These are phyloP conservation scores for Aspergillus mulundensis DNA, from an alignment of 495 filamentous ascomycete species.

Conservation along the genomic window DNA sequence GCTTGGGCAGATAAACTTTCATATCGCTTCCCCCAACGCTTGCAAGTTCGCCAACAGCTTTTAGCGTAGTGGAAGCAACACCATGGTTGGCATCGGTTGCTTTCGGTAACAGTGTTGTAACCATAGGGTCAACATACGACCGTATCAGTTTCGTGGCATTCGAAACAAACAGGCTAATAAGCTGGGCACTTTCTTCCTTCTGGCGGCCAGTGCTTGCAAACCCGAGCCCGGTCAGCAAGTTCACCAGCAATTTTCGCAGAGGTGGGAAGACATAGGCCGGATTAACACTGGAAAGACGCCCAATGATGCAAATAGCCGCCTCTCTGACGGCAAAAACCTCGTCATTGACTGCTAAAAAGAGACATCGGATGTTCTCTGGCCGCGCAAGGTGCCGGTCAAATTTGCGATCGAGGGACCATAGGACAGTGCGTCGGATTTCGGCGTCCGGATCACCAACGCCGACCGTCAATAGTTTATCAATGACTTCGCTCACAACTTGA, in stretches of 20 bases:
- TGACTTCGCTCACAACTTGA: conserved; percentile 94
- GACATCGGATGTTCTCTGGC: conserved; percentile 89
- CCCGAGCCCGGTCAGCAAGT: conserved; percentile 90
- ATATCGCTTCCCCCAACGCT: conserved; percentile 91
- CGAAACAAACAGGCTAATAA: conserved; percentile 86
- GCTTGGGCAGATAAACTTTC: conserved; percentile 74
- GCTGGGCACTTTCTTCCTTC: conserved; percentile 91
- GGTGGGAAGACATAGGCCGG: conserved; percentile 97
- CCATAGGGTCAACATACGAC: conserved; percentile 93
- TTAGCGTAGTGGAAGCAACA: conserved; percentile 88
- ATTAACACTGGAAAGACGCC: conserved; percentile 84
- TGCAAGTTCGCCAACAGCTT: conserved; percentile 87
- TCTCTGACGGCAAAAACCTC: conserved; percentile 88
- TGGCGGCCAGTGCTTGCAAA: conserved; percentile 90
- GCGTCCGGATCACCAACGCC: conserved; percentile 88
- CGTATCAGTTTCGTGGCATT: conserved; percentile 88
- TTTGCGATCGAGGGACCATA: conserved; percentile 81
- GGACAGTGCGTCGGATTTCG: conserved; percentile 81
- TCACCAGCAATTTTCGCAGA: conserved; percentile 87
- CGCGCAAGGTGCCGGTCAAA: conserved; percentile 94
- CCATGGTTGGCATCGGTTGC: conserved; percentile 75
- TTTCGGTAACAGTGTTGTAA: conserved; percentile 84
- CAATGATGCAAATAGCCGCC: conserved; percentile 93
- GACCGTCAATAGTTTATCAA: conserved; percentile 91
- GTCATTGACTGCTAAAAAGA: conserved; percentile 97